Percentiles rank a stretch among this genome's conserved stretches.
phyloP scores from a whole-genome alignment of 1,139 yeast genomes.

The Sugiyamaella xylanicola region DNA sequence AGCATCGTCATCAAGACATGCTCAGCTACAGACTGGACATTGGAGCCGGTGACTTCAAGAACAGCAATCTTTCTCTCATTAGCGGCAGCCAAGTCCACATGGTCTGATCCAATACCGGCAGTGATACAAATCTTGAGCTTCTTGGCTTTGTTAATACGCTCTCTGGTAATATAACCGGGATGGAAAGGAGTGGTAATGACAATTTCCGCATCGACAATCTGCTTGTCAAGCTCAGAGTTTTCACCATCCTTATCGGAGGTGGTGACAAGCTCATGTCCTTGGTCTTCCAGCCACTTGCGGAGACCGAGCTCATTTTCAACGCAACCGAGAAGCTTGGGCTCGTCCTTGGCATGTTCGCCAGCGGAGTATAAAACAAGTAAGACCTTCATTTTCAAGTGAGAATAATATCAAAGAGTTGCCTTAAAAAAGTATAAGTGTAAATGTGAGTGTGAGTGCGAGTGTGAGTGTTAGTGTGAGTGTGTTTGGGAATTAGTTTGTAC shows the following conservation, averaged over 20 bases:
- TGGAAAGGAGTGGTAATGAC: slow-evolving; percentile 81
- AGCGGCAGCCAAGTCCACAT: slow-evolving; percentile 72
- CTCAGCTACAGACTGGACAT: slow-evolving; percentile 78
- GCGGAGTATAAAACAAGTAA: slow-evolving; percentile 40
- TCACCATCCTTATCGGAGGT: slow-evolving; percentile 72
- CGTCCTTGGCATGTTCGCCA: slow-evolving; percentile 56
- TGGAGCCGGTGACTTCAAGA: slow-evolving; percentile 78
- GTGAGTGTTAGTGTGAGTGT: no score
- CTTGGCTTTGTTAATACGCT: slow-evolving; percentile 67
- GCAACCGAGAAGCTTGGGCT: slow-evolving; percentile 63
- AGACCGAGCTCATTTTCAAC: slow-evolving; percentile 76
- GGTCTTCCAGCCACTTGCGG: slow-evolving; percentile 59
- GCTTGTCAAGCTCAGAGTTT: slow-evolving; percentile 58
- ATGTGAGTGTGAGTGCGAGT: no score
- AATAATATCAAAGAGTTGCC: no score
- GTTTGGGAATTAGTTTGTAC: no score
- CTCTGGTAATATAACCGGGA: slow-evolving; percentile 72
- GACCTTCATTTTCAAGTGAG: slow-evolving; percentile 31
- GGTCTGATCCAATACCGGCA: slow-evolving; percentile 88
- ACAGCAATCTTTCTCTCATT: slow-evolving; percentile 64
- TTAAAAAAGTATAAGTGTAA: no score
- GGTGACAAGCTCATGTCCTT: slow-evolving; percentile 68
- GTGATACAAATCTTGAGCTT: slow-evolving; percentile 71
- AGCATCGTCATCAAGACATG: slow-evolving; percentile 75
- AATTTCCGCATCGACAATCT: slow-evolving; percentile 69